Evolutionary conservation across 108 stramenopile genomes (phyloP), one percentile per base, ranked within the genome.

Genomic region (Nitzschia putrida): DNA sequence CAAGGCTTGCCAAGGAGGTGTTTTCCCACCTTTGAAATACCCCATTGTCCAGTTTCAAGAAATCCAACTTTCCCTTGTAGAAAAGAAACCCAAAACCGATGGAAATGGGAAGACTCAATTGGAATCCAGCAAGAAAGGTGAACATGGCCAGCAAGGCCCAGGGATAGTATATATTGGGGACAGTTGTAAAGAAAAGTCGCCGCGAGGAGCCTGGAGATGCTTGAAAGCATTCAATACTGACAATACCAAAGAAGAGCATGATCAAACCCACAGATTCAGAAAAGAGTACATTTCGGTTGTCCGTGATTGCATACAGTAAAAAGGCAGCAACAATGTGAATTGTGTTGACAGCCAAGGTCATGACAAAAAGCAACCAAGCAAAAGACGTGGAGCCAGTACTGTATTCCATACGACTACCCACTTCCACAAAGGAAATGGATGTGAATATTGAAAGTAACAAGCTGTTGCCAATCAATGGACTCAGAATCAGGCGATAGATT

Each of bases 11-110:
- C 34, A 86, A 39, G 20, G 58, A 53, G 16, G 60, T 79, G 21
- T 79, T 74, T 60, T 86, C 85, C 82, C 80, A 86, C 53, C 60
- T 53, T 49, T 71, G 68, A 29, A 70, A 70, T 63, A 65, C 47
- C 5, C 73, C n/a, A 37, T 38, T 44, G 29, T 63, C 68, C 25
- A 69, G 21, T 64, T 73, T 82, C 29, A 77, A 42, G 2, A 23
- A 5, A 60, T 85, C 81, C 42, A 85, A 38, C 23, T 72, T 73
- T n/a, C 69, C 64, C 22, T 56, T 16, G n/a, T 85, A 88, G 60
- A 83, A 85, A 3, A 80, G 78, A 74, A 91, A 88, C 14, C 93
- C 93, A 26, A 91, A 71, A 1, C 85, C 90, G 71, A 91, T 82
- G 29, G 87, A 82, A 51, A 91, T 41, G 21, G 79, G 49, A 67